Conservation (phyloP, 768 basidiomycete species). For the Hygrocybe punicea region DNA sequence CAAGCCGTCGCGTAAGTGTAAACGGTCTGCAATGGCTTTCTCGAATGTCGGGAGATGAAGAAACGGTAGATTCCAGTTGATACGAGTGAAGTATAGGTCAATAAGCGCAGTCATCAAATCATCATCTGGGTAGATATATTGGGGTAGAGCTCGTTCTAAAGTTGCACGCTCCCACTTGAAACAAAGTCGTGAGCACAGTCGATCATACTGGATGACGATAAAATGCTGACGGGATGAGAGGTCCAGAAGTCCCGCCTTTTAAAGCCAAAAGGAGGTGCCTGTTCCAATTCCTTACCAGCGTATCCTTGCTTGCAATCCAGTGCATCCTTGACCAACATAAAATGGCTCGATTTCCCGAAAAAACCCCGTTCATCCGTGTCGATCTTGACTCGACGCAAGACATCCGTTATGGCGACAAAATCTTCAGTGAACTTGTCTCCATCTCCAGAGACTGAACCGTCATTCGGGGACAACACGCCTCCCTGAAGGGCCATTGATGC, state of each 20-base stretch:
- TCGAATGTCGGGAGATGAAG: conserved; percentile 73
- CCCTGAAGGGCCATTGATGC: neutral
- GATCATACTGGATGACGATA: neutral
- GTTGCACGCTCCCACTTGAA: conserved; percentile 28
- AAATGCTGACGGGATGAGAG: neutral
- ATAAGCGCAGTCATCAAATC: conserved; percentile 58
- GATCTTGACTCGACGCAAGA: conserved; percentile 38
- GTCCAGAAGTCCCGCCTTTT: conserved; percentile 1
- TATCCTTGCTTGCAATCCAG: conserved; percentile 56
- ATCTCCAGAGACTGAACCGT: neutral
- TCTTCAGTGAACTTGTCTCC: conserved; percentile 31
- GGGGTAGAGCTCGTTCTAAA: conserved; percentile 16
- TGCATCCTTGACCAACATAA: conserved; percentile 51
- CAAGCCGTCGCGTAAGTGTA: conserved; percentile 47
- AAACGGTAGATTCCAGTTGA: conserved; percentile 58
- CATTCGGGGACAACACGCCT: conserved; percentile 5
- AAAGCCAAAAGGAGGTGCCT: neutral
- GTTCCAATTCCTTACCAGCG: conserved; percentile 30
- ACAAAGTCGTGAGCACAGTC: neutral
- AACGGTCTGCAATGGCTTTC: conserved; percentile 42
- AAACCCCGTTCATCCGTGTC: conserved; percentile 41
- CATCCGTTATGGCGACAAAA: conserved; percentile 27
- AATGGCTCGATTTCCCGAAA: conserved; percentile 52
- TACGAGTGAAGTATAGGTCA: conserved; percentile 57
- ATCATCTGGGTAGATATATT: conserved; percentile 47